These are phyloP conservation scores for Cucurbita moschata DNA, from an alignment of 306 rosid species.

Conservation along the genomic window DNA sequence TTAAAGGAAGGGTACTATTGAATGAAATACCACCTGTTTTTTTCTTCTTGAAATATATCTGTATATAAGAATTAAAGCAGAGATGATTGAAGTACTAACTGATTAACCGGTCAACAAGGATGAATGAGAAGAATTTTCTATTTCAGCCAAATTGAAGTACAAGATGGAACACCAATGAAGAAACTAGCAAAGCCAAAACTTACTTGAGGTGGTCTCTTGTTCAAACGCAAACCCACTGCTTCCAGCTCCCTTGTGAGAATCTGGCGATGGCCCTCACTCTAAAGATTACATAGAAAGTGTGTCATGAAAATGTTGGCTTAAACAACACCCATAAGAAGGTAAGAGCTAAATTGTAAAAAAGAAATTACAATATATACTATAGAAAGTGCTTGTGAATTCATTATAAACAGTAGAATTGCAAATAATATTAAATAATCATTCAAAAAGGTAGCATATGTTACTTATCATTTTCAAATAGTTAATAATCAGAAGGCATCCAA, in stretches of 20 bases:
- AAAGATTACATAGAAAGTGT: conserved; percentile 7
- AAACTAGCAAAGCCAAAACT: conserved; percentile 13
- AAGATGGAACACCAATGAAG: not conserved
- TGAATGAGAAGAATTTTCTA: not conserved
- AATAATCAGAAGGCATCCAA: not conserved
- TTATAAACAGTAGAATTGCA: not conserved
- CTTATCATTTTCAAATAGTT: not conserved
- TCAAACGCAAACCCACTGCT: conserved; percentile 94
- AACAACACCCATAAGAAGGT: conserved; percentile 4
- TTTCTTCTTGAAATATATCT: conserved; percentile 96
- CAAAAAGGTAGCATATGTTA: not conserved
- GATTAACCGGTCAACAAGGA: not conserved
- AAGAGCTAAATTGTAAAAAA: not conserved
- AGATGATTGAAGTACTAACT: not conserved
- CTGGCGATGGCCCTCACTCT: conserved; percentile 99
- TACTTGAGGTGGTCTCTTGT: conserved; percentile 96
- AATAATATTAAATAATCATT: not conserved
- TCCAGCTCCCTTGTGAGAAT: conserved; percentile 92
- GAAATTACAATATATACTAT: not conserved
- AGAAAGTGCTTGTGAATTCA: not conserved
- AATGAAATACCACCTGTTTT: conserved; percentile 96
- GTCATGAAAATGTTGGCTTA: conserved; percentile 1
- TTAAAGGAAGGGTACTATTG: conserved; percentile 77
- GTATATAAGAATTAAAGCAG: conserved; percentile 17
- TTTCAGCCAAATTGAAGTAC: not conserved